phyloP scores from a whole-genome alignment of 495 filamentous ascomycete species.

The Aspergillus heteromorphus region DNA sequence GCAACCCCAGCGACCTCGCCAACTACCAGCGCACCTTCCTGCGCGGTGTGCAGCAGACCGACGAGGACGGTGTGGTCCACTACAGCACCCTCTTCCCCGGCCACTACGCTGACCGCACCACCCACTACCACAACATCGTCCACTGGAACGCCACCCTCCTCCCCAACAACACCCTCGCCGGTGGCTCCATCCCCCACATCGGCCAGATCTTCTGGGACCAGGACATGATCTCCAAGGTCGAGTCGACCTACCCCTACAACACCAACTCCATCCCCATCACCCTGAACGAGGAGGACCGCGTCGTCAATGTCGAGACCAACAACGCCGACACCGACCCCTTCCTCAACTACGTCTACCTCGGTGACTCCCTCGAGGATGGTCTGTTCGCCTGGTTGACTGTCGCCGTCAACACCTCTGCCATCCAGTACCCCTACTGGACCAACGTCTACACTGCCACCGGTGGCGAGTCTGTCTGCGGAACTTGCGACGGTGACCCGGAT shows the following conservation, averaged over 20 bases:
- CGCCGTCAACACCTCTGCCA: conserved; percentile 43
- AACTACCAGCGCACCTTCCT: conserved; percentile 31
- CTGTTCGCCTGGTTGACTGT: conserved; percentile 52
- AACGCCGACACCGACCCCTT: conserved; percentile 49
- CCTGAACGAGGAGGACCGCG: conserved; percentile 44
- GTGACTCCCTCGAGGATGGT: conserved; percentile 47
- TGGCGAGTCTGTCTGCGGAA: neutral
- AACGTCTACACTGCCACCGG: neutral
- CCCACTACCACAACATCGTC: conserved; percentile 44
- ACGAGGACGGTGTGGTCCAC: conserved; percentile 41
- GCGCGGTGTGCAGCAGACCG: conserved; percentile 47
- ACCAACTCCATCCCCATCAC: conserved; percentile 44
- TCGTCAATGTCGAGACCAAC: conserved; percentile 42
- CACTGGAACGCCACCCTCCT: conserved; percentile 39
- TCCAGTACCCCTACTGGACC: conserved; percentile 13
- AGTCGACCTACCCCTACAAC: conserved; percentile 49
- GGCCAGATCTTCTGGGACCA: conserved; percentile 60
- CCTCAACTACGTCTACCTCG: conserved; percentile 51
- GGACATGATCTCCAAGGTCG: conserved; percentile 38
- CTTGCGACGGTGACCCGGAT: neutral
- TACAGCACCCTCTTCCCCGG: conserved; percentile 50
- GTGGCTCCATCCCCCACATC: conserved; percentile 48
- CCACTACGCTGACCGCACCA: conserved; percentile 46
- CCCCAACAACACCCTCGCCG: conserved; percentile 45
- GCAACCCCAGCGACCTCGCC: conserved; percentile 35